Percentiles rank a stretch among this genome's conserved stretches.
Evolutionary conservation across 768 basidiomycete species (phyloP).

Genomic region (Boletales sp.): DNA sequence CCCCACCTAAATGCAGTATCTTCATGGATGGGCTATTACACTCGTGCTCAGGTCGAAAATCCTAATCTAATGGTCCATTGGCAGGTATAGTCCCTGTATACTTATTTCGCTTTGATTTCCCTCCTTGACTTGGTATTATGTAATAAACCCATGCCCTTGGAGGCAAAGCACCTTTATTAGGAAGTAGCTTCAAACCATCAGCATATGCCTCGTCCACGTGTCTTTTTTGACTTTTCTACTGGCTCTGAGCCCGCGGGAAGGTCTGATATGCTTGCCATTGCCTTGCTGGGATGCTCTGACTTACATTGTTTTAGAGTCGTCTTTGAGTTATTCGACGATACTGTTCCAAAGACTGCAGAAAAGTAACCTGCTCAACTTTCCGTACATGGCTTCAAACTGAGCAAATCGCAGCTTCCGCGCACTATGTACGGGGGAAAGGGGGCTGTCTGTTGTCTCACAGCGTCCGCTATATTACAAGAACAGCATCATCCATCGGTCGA

Average conservation of each 20-base stretch:
- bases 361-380: constrained; percentile 49
- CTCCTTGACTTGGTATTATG: constrained; percentile 2
- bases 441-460: constrained; percentile 58
- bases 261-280: constrained; percentile 28
- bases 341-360: constrained; percentile 72
- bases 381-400: constrained; percentile 5
- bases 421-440: constrained; percentile 84
- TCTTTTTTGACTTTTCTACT: constrained; percentile 65
- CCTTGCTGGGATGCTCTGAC: neutral
- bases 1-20: too few relatives aligned
- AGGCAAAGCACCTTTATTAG: too few relatives aligned
- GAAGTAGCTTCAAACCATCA: too few relatives aligned
- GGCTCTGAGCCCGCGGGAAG: constrained; percentile 52
- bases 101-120: too few relatives aligned
- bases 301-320: constrained; percentile 46
- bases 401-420: constrained; percentile 63
- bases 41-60: too few relatives aligned
- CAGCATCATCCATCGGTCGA: constrained; percentile 73
- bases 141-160: constrained; percentile 1
- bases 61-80: too few relatives aligned
- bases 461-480: constrained; percentile 81
- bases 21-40: too few relatives aligned
- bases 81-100: too few relatives aligned
- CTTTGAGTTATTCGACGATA: constrained; percentile 73
- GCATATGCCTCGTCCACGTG: constrained; percentile 53